Evolutionary conservation across 306 rosid genomes (phyloP).

Genomic region (Prunus dulcis): DNA sequence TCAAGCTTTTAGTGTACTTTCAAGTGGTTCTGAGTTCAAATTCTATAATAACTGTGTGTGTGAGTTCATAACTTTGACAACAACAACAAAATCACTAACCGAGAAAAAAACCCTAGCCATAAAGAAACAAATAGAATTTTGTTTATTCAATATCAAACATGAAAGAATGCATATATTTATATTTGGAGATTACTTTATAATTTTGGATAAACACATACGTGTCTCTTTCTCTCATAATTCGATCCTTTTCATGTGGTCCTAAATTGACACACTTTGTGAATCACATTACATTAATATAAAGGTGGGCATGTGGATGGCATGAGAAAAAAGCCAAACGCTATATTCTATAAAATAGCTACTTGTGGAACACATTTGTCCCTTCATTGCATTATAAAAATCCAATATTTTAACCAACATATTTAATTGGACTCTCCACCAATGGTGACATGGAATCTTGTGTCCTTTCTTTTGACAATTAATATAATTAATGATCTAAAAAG

Average conservation of each 20-base stretch:
- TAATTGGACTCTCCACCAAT: background rate
- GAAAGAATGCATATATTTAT: no score
- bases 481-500: background rate
- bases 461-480: background rate
- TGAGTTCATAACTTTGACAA: no score
- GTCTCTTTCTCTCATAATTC: no score
- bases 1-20: no score
- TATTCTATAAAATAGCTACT: background rate
- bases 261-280: background rate
- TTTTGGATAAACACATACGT: no score
- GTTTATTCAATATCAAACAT: no score
- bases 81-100: no score
- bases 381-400: background rate
- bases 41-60: fast-evolving
- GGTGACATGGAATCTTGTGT: background rate
- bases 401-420: background rate
- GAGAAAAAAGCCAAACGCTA: background rate
- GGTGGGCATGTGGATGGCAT: constrained; percentile 2
- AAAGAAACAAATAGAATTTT: no score
- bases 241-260: background rate
- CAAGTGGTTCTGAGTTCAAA: fast-evolving
- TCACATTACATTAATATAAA: background rate
- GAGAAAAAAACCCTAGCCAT: no score
- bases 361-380: background rate
- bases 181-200: no score